Base-by-base conservation (phyloP, 106 monocot species). In the Platanthera guangdongensis region DNA sequence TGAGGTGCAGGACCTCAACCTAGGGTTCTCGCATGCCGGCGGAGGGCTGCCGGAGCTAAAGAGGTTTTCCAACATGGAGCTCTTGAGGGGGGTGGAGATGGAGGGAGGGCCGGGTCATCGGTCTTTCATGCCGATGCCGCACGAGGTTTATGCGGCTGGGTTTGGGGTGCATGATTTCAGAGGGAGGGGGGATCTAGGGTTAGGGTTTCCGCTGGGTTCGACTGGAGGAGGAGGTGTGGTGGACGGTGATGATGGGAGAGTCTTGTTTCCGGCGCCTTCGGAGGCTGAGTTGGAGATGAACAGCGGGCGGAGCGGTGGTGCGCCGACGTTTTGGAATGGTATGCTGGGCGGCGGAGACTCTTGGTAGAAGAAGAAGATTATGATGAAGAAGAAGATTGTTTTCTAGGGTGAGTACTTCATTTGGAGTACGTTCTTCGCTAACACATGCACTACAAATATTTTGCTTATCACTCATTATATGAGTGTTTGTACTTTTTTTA, bases 251-350 rank as follows among this genome's bases (percentile, higher is more conserved):
- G 86, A 87, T 52, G 71, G 84, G 60, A 87, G 85, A 73, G 79
- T 78, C 57, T 25, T 71, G 47, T 81, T 79, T 14, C 54, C 78
- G 30, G 16, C 81, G 14, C 51, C 51, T 51, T 68, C 19, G 57
- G 73, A 11, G 25, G 76, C 46, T 54, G 71, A 53, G 53, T 80
- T 85, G 8, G 80, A 86, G 18, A 82, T 82, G 72, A 80, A 18
- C 64, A 79, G 82, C 76, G 79, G 73, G 39, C 85, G 82, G 13
- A 78, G 76, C 45, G 83, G 86, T 12, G 84, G 82, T 54, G 65
- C 81, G 74, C 84, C 82, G 63, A 84, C 79, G 57, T 88, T 83
- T 81, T 89, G 92, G 89, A 89, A 89, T 77, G 80, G 78, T 2
- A 84, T 88, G 82, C 78, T 88, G 19, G 88, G 88, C 32, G 81